These are phyloP conservation scores for Plasmodium yoelii DNA, from an alignment of 169 alveolate genomes.

Conservation along the genomic window DNA sequence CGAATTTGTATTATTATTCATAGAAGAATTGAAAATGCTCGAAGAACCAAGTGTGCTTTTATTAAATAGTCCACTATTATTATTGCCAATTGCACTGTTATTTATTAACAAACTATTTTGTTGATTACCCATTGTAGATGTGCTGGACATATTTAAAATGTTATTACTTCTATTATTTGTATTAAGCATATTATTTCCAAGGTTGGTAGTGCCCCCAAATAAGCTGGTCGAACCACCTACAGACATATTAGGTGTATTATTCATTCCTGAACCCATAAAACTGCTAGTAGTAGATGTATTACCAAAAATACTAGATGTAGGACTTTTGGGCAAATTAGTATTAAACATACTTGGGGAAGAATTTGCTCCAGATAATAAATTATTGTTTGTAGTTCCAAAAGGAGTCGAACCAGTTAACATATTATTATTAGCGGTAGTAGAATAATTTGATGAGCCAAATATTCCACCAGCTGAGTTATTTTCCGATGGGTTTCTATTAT, in stretches of 20 bases:
- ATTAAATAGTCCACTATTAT: constrained; percentile 12
- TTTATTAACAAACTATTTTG: constrained; percentile 3
- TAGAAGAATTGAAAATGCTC: constrained; percentile 7
- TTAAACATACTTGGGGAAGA: not conserved
- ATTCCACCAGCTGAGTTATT: constrained; percentile 24
- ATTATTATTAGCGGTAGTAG: not conserved
- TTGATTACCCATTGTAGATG: no score
- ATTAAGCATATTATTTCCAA: constrained; percentile 13
- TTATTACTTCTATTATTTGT: not conserved
- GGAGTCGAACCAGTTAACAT: not conserved
- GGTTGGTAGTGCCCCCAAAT: constrained; percentile 12
- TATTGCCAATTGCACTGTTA: not conserved
- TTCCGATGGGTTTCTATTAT: not conserved
- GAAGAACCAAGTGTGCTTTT: constrained; percentile 2
- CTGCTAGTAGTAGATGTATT: not conserved
- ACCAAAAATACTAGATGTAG: not conserved
- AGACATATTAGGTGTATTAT: constrained; percentile 2
- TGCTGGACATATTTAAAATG: constrained; percentile 10
- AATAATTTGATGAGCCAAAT: not conserved
- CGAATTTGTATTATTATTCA: constrained; percentile 16
- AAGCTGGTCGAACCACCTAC: constrained; percentile 6
- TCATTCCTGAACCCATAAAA: not conserved
- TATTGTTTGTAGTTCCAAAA: not conserved
- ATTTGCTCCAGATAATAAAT: not conserved
- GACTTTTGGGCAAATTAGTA: not conserved